A percentile compares a stretch with the other conserved stretches of the same genome.
Evolutionary conservation across 73 alveolate species (phyloP).

Genomic region (Urostyla sp.): DNA sequence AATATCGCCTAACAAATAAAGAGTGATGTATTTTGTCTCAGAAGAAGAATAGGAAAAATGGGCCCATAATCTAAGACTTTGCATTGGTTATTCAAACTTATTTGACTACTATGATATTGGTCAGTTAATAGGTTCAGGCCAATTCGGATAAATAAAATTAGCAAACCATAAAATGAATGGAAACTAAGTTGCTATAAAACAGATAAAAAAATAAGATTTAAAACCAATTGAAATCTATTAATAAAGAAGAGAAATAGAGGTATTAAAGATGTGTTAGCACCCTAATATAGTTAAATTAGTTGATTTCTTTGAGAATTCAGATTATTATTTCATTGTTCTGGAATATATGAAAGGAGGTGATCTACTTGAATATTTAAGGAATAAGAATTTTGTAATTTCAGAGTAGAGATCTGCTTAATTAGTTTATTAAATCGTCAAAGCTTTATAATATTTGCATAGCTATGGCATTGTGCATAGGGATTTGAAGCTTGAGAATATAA

Average conservation of each 20-base stretch:
- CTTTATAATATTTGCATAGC: slow-evolving; percentile 70
- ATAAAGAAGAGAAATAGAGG: slow-evolving; percentile 74
- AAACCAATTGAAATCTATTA: slow-evolving; percentile 73
- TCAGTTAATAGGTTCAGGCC: slow-evolving; percentile 52
- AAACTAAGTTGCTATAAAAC: slow-evolving; percentile 77
- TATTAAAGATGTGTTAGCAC: slow-evolving; percentile 67
- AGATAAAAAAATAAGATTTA: slow-evolving; percentile 77
- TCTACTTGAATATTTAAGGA: slow-evolving; percentile 75
- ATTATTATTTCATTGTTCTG: slow-evolving; percentile 59
- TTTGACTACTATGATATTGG: slow-evolving; percentile 57
- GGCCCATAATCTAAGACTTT: slow-evolving; percentile 73
- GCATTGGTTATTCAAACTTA: slow-evolving; percentile 54
- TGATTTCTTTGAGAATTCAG: slow-evolving; percentile 66
- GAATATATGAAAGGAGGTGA: slow-evolving; percentile 75
- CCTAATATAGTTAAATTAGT: slow-evolving; percentile 57
- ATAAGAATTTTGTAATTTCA: slow-evolving; percentile 72
- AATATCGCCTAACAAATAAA: slow-evolving; percentile 72
- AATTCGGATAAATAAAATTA: slow-evolving; percentile 51
- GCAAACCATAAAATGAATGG: slow-evolving; percentile 54
- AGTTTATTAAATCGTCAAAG: slow-evolving; percentile 62
- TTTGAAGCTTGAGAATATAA: slow-evolving; percentile 75
- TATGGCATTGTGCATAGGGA: slow-evolving; percentile 83
- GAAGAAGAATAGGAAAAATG: slow-evolving; percentile 74
- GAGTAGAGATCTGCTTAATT: slow-evolving; percentile 67
- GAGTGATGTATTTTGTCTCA: slow-evolving; percentile 72